Evolutionary conservation across 2,329 filamentous ascomycete genomes (phyloP), one percentile per base, ranked within the genome.

Genomic region (Fusarium nanum): DNA sequence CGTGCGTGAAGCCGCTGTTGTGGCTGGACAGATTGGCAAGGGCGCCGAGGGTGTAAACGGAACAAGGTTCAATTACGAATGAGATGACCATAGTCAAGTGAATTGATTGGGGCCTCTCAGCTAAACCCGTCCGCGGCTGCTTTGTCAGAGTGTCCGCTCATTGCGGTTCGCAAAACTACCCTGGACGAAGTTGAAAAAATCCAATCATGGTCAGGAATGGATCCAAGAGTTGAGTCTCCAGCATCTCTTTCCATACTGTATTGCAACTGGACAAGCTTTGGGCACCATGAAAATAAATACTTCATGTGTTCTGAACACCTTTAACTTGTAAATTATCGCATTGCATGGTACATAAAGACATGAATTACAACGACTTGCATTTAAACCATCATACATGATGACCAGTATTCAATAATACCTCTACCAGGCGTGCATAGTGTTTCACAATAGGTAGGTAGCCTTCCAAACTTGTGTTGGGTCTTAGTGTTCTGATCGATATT

Each of bases 1-100:
- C 5, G 87, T 94, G 16, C 84, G 91, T 56, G 91, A 93, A 78
- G 89, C 91, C 14, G 90, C 91, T 6, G 86, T 89, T 48, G 88
- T 93, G 47, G 91, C 91, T 18, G 88, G 88, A 70, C 86, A 91
- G 79, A 80, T 93, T 46, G 79, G 80, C 47, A 77, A 81, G 67
- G 81, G 80, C 12, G 77, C 78, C 30, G 76, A 81, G 67, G 76
- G 75, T 23, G 79, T 81, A 45, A 81, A 81, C 46, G 80, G 79
- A 14, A 80, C 79, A 25, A 74, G 76, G 50, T 67, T 70, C 49
- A 41, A 53, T 25, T 50, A 58, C 8, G 61, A 73, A 56, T 75
- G 53, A 73, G 57, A 46, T 27, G 30, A 42, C 20, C 30, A 67
- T 30, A 37, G 54, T 27, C 41, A 56, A 42, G 40, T 27, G 40